Conservation (phyloP, 257 asterid species). For the Petunia secreta region DNA sequence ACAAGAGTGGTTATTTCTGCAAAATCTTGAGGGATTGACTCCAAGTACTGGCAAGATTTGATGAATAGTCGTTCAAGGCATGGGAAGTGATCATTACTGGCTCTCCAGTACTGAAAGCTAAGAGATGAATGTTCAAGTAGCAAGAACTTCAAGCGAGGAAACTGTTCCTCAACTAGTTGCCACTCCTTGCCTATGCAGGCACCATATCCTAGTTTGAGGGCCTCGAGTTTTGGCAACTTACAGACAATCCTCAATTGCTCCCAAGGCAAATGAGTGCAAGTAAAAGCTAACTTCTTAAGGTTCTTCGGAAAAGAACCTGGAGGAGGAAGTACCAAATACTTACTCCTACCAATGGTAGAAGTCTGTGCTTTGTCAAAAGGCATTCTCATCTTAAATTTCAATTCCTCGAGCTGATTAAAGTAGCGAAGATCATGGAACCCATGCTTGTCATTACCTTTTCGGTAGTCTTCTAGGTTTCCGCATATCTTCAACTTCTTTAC, state of each 20-base stretch:
- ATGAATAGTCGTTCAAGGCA: slow-evolving; percentile 33
- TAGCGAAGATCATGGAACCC: slow-evolving; percentile 2
- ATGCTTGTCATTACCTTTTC: neutral
- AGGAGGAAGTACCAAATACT: neutral
- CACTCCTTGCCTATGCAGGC: neutral
- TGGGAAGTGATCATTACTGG: slow-evolving; percentile 22
- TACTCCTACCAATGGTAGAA: too few species aligned
- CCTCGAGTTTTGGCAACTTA: neutral
- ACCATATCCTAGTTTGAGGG: neutral
- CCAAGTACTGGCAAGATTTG: slow-evolving; percentile 10
- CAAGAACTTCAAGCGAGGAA: neutral
- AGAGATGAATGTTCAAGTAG: neutral
- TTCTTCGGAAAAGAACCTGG: slow-evolving; percentile 31
- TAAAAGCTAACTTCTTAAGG: slow-evolving; percentile 8
- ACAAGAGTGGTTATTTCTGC: slow-evolving; percentile 36
- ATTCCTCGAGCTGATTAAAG: slow-evolving; percentile 2
- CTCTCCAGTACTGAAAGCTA: neutral
- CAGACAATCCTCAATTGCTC: neutral
- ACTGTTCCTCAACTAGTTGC: neutral
- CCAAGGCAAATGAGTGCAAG: neutral
- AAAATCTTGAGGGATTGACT: slow-evolving; percentile 35
- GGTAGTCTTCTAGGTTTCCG: neutral
- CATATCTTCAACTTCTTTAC: slow-evolving; percentile 29
- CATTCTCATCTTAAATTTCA: neutral
- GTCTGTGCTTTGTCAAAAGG: too few species aligned